Evolutionary conservation across 2,329 filamentous ascomycete genomes (phyloP).

Genomic region (Diaporthe destruens): DNA sequence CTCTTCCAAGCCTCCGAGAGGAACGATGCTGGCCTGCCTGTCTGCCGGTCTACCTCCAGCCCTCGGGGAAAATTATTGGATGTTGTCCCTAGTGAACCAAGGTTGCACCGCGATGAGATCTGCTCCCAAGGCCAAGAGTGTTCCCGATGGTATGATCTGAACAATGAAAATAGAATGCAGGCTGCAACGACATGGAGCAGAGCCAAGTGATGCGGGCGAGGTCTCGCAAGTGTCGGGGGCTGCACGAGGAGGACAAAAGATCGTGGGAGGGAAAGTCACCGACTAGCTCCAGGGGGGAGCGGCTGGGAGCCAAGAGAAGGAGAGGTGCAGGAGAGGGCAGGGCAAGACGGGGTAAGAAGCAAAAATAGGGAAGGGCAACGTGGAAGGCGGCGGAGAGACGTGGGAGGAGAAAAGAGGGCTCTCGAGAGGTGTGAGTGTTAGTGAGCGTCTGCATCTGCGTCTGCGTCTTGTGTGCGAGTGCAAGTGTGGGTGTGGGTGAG

Average conservation of each 20-base stretch:
- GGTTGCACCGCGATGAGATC: not conserved
- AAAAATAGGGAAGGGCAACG: not conserved
- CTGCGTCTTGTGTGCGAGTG: not conserved
- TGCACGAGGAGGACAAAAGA: conserved; percentile 29
- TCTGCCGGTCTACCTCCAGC: not conserved
- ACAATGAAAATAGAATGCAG: not conserved
- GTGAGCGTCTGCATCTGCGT: not conserved
- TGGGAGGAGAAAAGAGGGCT: conserved; percentile 9
- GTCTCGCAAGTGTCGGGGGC: not conserved
- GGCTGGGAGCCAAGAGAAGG: conserved; percentile 32
- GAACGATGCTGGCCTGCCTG: not conserved
- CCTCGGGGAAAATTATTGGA: not conserved
- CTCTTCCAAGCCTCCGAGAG: conserved; percentile 1
- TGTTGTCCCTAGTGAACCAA: not conserved
- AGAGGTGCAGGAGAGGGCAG: conserved; percentile 32
- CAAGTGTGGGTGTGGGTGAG: not conserved
- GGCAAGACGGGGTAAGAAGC: conserved; percentile 21
- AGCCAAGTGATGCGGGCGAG: conserved; percentile 25
- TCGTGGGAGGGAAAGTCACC: conserved; percentile 21
- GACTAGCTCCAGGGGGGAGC: conserved; percentile 18
- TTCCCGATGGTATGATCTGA: not conserved
- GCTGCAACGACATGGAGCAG: conserved; percentile 21
- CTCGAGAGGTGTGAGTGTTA: conserved; percentile 5
- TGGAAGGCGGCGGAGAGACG: conserved; percentile 29
- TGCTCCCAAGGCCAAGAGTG: conserved; percentile 13